Conservation (phyloP, 176 grass and related monocot genomes). For the Bromus sterilis region DNA sequence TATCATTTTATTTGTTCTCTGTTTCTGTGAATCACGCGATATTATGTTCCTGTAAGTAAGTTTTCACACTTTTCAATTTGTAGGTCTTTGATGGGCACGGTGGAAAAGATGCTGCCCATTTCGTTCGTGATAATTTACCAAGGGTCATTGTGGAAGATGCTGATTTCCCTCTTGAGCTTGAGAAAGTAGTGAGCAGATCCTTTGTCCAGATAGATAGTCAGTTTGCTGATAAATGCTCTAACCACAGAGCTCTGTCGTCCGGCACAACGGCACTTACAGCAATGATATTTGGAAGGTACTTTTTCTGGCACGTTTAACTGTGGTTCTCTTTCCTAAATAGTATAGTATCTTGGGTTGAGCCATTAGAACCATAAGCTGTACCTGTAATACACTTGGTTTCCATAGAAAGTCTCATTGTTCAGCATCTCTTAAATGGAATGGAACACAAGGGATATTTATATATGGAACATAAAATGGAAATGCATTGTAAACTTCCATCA, state of each 20-base stretch:
- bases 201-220: conserved; percentile 74
- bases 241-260: conserved; percentile 41
- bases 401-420: background rate
- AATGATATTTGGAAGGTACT: conserved; percentile 91
- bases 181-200: conserved; percentile 67
- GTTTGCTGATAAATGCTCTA: conserved; percentile 60
- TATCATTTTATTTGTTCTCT: background rate
- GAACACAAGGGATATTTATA: background rate
- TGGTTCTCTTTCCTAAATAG: background rate
- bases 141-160: conserved; percentile 86
- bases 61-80: background rate
- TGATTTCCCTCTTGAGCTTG: conserved; percentile 83
- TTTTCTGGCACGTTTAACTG: background rate
- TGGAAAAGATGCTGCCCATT: conserved; percentile 90
- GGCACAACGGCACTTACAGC: conserved; percentile 85
- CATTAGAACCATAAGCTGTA: background rate
- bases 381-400: background rate
- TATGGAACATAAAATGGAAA: background rate
- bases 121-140: conserved; percentile 77
- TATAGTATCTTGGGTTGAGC: conserved; percentile 3
- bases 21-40: background rate
- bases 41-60: background rate
- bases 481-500: background rate
- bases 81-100: conserved; percentile 98
- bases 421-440: background rate